These are phyloP conservation scores for Solanum dulcamara DNA, from an alignment of 257 asterid genomes.

Conservation along the genomic window DNA sequence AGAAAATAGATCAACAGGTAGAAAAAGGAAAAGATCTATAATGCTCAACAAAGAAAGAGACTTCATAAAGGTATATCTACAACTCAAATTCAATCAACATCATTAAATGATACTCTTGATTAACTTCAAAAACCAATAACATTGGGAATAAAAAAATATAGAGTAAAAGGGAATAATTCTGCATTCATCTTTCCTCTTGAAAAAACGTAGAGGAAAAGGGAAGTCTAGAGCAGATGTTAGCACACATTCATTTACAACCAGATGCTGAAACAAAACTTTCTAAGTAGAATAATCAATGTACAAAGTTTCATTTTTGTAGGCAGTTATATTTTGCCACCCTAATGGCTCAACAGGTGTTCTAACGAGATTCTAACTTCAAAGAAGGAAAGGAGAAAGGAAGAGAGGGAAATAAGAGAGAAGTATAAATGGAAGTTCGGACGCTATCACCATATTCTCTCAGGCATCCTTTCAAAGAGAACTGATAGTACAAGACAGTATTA, in stretches of 20 bases:
- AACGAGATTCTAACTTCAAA: background rate
- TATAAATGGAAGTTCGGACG: background rate
- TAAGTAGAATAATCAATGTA: background rate
- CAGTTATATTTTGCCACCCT: background rate
- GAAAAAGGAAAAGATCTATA: background rate
- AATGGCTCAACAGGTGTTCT: background rate
- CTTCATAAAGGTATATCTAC: background rate
- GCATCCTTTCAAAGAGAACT: background rate
- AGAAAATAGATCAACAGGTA: background rate
- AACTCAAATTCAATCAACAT: background rate
- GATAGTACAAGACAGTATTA: background rate
- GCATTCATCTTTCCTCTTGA: background rate
- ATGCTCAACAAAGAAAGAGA: background rate
- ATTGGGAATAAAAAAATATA: background rate
- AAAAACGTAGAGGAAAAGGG: background rate
- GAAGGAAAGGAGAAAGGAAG: background rate
- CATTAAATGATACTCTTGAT: background rate
- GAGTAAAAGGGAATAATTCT: background rate
- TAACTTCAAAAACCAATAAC: background rate
- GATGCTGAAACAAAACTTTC: background rate
- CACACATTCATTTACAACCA: background rate
- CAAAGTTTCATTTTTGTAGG: background rate
- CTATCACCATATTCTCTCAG: background rate
- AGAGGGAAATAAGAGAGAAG: background rate
- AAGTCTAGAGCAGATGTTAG: background rate